phyloP scores from a whole-genome alignment of 805 yeast genomes.

The Cephaloascus fragrans region DNA sequence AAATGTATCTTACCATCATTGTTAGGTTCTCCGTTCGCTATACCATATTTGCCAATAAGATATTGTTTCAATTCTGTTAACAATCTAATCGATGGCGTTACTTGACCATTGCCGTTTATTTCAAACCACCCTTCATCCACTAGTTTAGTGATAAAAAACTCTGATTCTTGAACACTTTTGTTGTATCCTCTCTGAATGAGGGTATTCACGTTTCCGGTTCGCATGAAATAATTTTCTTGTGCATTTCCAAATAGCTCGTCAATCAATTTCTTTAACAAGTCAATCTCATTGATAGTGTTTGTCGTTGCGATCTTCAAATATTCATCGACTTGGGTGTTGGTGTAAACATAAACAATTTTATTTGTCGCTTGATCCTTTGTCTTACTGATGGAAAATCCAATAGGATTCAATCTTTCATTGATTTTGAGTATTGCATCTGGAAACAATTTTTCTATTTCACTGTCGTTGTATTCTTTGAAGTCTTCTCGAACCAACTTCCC shows the following conservation, averaged over 20 bases:
- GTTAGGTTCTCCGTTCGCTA: conserved; percentile 9
- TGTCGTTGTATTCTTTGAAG: conserved; percentile 1
- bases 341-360: conserved; percentile 21
- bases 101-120: conserved; percentile 16
- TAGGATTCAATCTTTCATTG: conserved; percentile 8
- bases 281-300: conserved; percentile 27
- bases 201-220: not conserved
- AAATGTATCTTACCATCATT: conserved; percentile 26
- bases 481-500: conserved; percentile 7
- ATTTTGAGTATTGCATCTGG: not conserved
- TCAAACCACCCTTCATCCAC: conserved; percentile 47
- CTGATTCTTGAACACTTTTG: conserved; percentile 19
- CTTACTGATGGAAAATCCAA: conserved; percentile 28
- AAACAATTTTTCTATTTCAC: not conserved
- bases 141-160: conserved; percentile 24
- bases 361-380: conserved; percentile 21
- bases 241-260: conserved; percentile 20
- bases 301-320: conserved; percentile 20
- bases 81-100: conserved; percentile 29
- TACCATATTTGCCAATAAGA: conserved; percentile 33
- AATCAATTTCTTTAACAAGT: conserved; percentile 26
- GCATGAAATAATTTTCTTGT: not conserved
- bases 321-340: conserved; percentile 23
- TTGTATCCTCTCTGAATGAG: not conserved
- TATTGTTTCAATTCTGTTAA: conserved; percentile 38